These are phyloP conservation scores for Colletotrichum theobromicola DNA, from an alignment of 2,329 filamentous ascomycete species.

Conservation along the genomic window DNA sequence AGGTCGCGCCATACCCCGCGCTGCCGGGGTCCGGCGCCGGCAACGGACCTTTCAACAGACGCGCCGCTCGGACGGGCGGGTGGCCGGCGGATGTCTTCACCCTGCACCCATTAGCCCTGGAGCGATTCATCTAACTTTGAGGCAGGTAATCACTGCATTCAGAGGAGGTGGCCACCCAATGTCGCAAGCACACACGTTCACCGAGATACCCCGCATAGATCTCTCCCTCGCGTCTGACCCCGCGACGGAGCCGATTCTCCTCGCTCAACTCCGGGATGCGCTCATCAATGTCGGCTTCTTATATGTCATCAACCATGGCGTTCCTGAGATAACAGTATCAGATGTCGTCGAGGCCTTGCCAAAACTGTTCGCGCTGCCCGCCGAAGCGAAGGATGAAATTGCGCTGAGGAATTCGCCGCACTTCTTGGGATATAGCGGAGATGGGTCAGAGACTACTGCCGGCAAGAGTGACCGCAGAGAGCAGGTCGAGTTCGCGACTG, in stretches of 20 bases:
- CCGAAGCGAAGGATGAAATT: constrained; percentile 41
- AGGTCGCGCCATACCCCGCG: background rate
- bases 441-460: constrained; percentile 61
- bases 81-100: background rate
- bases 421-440: constrained; percentile 64
- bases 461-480: constrained; percentile 57
- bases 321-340: constrained; percentile 38
- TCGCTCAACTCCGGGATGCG: constrained; percentile 48
- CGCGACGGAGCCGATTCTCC: constrained; percentile 36
- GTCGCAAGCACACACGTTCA: constrained; percentile 29
- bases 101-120: background rate
- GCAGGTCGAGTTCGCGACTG: constrained; percentile 66
- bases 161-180: background rate
- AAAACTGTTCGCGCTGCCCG: constrained; percentile 45
- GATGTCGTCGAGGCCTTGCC: constrained; percentile 47
- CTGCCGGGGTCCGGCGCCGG: background rate
- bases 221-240: constrained; percentile 46
- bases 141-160: background rate
- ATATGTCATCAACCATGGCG: constrained; percentile 55
- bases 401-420: constrained; percentile 60
- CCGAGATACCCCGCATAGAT: constrained; percentile 53
- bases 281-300: constrained; percentile 58
- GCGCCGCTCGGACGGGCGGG: background rate
- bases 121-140: background rate
- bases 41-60: background rate